A percentile compares a stretch with the other conserved stretches of the same genome.
Conservation (phyloP, 2,329 filamentous ascomycete genomes). For the Trichoderma gracile region DNA sequence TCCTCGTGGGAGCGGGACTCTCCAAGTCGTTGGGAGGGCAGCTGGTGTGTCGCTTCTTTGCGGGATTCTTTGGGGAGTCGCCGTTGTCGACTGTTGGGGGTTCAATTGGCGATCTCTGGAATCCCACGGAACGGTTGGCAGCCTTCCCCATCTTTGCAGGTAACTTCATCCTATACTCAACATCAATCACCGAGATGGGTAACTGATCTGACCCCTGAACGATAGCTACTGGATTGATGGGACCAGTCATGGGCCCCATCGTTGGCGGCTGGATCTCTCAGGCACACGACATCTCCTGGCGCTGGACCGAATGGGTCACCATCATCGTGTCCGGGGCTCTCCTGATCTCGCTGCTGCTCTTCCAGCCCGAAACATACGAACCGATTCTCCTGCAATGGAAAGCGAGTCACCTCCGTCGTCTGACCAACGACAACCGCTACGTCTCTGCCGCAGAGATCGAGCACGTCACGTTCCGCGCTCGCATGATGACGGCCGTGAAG, state of each 20-base stretch:
- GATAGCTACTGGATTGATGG: slow-evolving; percentile 9
- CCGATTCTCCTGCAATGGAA: slow-evolving; percentile 9
- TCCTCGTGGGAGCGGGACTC: slow-evolving; percentile 1
- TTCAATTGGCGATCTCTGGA: slow-evolving; percentile 13
- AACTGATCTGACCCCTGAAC: background rate
- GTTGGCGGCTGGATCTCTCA: slow-evolving; percentile 18
- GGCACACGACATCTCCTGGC: slow-evolving; percentile 1
- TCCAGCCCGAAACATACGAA: slow-evolving; percentile 16
- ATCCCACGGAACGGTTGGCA: slow-evolving; percentile 9
- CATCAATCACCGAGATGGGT: too few species aligned
- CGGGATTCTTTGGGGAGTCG: slow-evolving; percentile 21
- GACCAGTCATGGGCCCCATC: background rate
- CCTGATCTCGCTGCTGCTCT: slow-evolving; percentile 7
- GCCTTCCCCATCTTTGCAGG: slow-evolving; percentile 18
- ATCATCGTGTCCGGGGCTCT: slow-evolving; percentile 12
- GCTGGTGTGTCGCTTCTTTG: slow-evolving; percentile 11
- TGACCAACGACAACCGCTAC: slow-evolving; percentile 7
- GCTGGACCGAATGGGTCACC: slow-evolving; percentile 16
- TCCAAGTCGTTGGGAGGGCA: background rate
- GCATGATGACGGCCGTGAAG: slow-evolving; percentile 7
- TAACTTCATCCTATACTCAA: background rate
- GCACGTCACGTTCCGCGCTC: background rate
- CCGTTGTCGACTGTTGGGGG: slow-evolving; percentile 10
- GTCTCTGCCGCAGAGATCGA: slow-evolving; percentile 1
- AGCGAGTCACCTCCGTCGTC: slow-evolving; percentile 7